phyloP scores from a whole-genome alignment of 1,139 yeast species.

The Magnusiomyces sp. region DNA sequence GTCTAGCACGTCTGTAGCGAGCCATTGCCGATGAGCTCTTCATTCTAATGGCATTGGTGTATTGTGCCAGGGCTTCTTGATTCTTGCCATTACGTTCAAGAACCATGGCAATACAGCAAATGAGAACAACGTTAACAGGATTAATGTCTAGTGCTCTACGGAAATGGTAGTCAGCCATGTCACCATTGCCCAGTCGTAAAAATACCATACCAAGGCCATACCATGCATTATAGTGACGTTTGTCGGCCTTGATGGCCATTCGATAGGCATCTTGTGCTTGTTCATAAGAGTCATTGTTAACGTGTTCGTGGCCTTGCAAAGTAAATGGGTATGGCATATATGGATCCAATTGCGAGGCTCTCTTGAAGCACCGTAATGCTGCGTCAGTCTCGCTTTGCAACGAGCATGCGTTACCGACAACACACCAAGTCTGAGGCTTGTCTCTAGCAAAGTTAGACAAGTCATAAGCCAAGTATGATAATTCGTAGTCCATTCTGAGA shows the following conservation, averaged over 20 bases:
- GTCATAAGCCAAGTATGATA: slow-evolving; percentile 77
- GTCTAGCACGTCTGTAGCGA: slow-evolving; percentile 80
- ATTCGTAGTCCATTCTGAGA: slow-evolving; percentile 69
- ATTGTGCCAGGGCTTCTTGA: slow-evolving; percentile 71
- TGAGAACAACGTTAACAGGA: slow-evolving; percentile 81
- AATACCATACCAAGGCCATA: slow-evolving; percentile 96
- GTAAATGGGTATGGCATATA: slow-evolving; percentile 83
- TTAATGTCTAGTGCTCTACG: slow-evolving; percentile 80
- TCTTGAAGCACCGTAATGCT: slow-evolving; percentile 78
- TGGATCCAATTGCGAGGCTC: slow-evolving; percentile 66
- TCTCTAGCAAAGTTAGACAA: slow-evolving; percentile 56
- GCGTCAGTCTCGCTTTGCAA: slow-evolving; percentile 79
- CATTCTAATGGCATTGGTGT: slow-evolving; percentile 53
- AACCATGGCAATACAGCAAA: slow-evolving; percentile 93
- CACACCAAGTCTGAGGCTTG: slow-evolving; percentile 85
- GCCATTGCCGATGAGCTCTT: slow-evolving; percentile 57
- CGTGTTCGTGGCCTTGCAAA: slow-evolving; percentile 86
- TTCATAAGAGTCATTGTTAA: slow-evolving; percentile 84
- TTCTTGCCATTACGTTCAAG: slow-evolving; percentile 65
- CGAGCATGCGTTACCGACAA: slow-evolving; percentile 82
- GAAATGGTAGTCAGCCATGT: slow-evolving; percentile 79
- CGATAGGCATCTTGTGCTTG: slow-evolving; percentile 81
- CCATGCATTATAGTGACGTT: slow-evolving; percentile 86
- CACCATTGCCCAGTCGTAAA: slow-evolving; percentile 75
- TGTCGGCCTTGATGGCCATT: slow-evolving; percentile 64